Evolutionary conservation across 495 filamentous ascomycete genomes (phyloP).

Genomic region (Alectoria sarmentosa): DNA sequence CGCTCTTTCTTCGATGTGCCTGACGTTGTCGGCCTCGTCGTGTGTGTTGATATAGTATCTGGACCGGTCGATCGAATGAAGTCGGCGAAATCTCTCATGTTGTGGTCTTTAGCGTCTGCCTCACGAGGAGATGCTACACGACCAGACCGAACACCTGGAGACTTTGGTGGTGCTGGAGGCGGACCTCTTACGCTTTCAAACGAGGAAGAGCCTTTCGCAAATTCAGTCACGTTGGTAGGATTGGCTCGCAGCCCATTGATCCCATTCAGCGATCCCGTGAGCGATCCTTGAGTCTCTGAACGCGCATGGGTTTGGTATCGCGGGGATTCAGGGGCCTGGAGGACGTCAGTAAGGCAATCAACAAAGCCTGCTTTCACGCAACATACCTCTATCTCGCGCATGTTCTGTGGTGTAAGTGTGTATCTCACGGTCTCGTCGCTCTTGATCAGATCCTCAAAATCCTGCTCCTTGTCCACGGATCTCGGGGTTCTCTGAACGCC

Average conservation of each 20-base stretch:
- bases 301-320: conserved; percentile 32
- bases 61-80: conserved; percentile 84
- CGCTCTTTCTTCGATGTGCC: conserved; percentile 5
- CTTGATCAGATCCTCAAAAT: conserved; percentile 82
- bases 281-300: conserved; percentile 24
- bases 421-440: conserved; percentile 90
- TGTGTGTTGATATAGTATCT: conserved; percentile 30
- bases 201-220: conserved; percentile 3
- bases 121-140: conserved; percentile 16
- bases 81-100: conserved; percentile 75
- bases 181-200: conserved; percentile 7
- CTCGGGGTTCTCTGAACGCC: conserved; percentile 32
- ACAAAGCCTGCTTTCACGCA: not conserved
- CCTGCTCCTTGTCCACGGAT: conserved; percentile 42
- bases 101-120: conserved; percentile 33
- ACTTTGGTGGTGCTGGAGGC: conserved; percentile 8
- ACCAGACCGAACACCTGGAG: conserved; percentile 8
- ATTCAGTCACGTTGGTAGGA: conserved; percentile 10
- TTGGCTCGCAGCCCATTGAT: conserved; percentile 28
- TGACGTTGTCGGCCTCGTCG: not conserved
- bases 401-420: conserved; percentile 82
- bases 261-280: conserved; percentile 16
- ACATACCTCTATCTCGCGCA: conserved; percentile 79
- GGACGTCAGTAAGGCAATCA: conserved; percentile 9
- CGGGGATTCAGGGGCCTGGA: conserved; percentile 38